Evolutionary conservation across 2,329 filamentous ascomycete species (phyloP).

Genomic region (Cladophialophora psammophila): DNA sequence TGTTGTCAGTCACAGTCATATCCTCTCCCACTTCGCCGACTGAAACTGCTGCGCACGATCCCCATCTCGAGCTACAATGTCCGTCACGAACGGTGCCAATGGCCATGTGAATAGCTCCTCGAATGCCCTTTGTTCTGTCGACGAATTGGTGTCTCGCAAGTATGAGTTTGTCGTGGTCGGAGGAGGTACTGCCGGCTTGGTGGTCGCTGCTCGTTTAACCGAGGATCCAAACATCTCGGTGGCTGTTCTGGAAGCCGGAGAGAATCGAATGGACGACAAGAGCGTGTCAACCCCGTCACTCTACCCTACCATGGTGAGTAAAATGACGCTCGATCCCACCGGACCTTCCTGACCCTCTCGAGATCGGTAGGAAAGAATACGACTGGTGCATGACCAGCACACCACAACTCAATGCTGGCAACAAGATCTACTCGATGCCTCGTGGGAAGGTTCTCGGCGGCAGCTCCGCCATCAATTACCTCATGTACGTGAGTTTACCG

Average conservation of each 20-base stretch:
- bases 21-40: too few relatives aligned
- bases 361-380: slow-evolving; percentile 35
- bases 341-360: neutral
- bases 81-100: slow-evolving; percentile 27
- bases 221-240: slow-evolving; percentile 48
- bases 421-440: slow-evolving; percentile 39
- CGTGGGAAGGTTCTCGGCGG: slow-evolving; percentile 46
- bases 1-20: neutral
- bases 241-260: slow-evolving; percentile 56
- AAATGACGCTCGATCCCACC: neutral
- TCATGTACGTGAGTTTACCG: slow-evolving; percentile 35
- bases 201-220: slow-evolving; percentile 45
- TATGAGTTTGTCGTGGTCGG: slow-evolving; percentile 47
- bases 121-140: slow-evolving; percentile 29
- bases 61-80: slow-evolving; percentile 16
- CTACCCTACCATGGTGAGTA: slow-evolving; percentile 34
- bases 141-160: slow-evolving; percentile 34
- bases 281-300: slow-evolving; percentile 42
- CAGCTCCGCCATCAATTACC: slow-evolving; percentile 45
- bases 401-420: slow-evolving; percentile 36
- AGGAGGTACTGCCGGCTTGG: slow-evolving; percentile 45
- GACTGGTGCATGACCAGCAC: slow-evolving; percentile 38
- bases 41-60: neutral
- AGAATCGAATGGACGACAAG: slow-evolving; percentile 42
- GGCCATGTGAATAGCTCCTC: slow-evolving; percentile 28